phyloP scores from a whole-genome alignment of 2,329 filamentous ascomycete species.

The Neoscytalidium dimidiatum region DNA sequence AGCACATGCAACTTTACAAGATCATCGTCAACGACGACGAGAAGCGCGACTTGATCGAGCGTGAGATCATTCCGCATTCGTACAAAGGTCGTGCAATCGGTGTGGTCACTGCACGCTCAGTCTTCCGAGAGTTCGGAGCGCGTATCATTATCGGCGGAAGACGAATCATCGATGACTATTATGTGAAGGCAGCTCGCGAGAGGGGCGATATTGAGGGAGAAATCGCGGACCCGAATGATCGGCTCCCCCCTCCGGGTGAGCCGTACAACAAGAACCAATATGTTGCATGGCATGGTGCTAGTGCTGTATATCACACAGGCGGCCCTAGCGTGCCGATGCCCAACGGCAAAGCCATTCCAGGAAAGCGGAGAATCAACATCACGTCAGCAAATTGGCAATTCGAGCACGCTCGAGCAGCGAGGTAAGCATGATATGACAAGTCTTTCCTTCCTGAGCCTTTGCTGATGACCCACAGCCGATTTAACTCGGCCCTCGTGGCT shows the following conservation, averaged over 20 bases:
- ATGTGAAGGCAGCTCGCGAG: conserved; percentile 71
- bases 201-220: conserved; percentile 85
- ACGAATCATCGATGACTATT: conserved; percentile 86
- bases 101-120: conserved; percentile 92
- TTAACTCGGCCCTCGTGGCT: conserved; percentile 74
- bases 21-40: conserved; percentile 98
- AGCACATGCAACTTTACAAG: conserved; percentile 94
- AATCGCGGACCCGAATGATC: conserved; percentile 86
- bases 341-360: conserved; percentile 71
- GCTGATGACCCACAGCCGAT: conserved; percentile 61
- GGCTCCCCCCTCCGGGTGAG: conserved; percentile 71
- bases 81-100: conserved; percentile 98
- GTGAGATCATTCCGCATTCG: conserved; percentile 93
- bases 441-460: conserved; percentile 24
- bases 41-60: conserved; percentile 93
- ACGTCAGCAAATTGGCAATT: conserved; percentile 96
- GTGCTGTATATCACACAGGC: conserved; percentile 88
- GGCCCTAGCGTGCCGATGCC: conserved; percentile 74
- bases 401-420: conserved; percentile 88
- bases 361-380: conserved; percentile 81
- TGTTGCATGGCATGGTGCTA: conserved; percentile 97
- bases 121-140: conserved; percentile 95
- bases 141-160: conserved; percentile 91
- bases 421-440: conserved; percentile 61
- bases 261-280: conserved; percentile 99